Evolutionary conservation across 441 rosid genomes (phyloP).

Genomic region (Populus trichocarpa): DNA sequence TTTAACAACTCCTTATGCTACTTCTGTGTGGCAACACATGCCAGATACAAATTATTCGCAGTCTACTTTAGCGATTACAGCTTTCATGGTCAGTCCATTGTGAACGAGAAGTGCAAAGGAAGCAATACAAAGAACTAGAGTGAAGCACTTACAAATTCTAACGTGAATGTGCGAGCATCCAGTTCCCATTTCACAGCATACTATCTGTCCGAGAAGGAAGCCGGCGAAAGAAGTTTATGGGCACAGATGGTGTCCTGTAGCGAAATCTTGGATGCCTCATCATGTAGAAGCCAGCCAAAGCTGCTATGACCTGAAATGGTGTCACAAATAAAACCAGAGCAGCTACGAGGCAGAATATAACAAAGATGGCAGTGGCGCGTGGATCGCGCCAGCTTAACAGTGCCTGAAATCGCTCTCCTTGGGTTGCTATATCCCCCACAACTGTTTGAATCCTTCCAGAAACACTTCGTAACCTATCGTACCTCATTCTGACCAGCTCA

Average conservation of each 20-base stretch:
- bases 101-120: background rate
- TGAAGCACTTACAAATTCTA: slow-evolving; percentile 18
- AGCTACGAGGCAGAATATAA: slow-evolving; percentile 66
- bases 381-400: slow-evolving; percentile 95
- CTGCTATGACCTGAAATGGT: slow-evolving; percentile 78
- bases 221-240: slow-evolving; percentile 89
- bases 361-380: slow-evolving; percentile 68
- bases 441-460: slow-evolving; percentile 90
- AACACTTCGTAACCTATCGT: slow-evolving; percentile 82
- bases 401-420: slow-evolving; percentile 85
- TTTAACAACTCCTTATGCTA: background rate
- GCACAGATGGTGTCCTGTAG: slow-evolving; percentile 67
- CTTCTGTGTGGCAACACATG: slow-evolving; percentile 4
- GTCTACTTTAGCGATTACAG: background rate
- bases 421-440: slow-evolving; percentile 88
- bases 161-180: slow-evolving; percentile 3
- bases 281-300: slow-evolving; percentile 66
- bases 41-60: slow-evolving; percentile 8
- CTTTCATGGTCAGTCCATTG: background rate
- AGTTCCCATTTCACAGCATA: slow-evolving; percentile 50
- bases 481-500: slow-evolving; percentile 79
- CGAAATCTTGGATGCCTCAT: slow-evolving; percentile 97
- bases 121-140: background rate
- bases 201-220: slow-evolving; percentile 83
- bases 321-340: slow-evolving; percentile 80